A percentile compares a stretch with the other conserved stretches of the same genome.
Conservation (phyloP, 2,329 filamentous ascomycete species). For the Tolypocladium cylindrosporum region DNA sequence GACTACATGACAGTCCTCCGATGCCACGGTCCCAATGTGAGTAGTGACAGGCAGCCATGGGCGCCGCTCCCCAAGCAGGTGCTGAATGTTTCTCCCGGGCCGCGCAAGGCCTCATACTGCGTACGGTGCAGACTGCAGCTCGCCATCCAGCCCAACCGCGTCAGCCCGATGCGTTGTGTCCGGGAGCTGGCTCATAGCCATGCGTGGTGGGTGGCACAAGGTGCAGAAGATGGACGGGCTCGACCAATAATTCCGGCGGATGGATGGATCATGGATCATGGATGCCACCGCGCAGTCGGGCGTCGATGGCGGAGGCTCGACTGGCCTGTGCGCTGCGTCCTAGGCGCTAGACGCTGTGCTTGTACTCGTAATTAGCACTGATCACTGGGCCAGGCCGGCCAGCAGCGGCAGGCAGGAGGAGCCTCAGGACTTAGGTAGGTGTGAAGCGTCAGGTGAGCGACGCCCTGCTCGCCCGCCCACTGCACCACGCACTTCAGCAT, state of each 20-base stretch:
- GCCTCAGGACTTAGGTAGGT: not conserved
- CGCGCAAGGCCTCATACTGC: not conserved
- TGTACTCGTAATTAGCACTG: not conserved
- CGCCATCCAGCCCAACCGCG: not conserved
- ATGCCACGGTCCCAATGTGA: not conserved
- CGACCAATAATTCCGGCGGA: not conserved
- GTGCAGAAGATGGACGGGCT: not conserved
- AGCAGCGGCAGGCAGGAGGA: not conserved
- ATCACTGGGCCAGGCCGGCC: not conserved
- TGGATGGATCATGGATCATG: not conserved
- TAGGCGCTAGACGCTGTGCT: not conserved
- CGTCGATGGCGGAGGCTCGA: not conserved
- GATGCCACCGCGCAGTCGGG: not conserved
- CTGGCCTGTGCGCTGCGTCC: not conserved
- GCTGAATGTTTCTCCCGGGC: not conserved
- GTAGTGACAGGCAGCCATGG: not conserved
- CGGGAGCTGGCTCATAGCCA: not conserved
- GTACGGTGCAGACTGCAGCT: not conserved
- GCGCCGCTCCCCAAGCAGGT: not conserved
- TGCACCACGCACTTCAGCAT: not conserved
- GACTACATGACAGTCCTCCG: not conserved
- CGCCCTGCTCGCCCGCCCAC: not conserved
- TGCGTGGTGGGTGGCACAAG: not conserved
- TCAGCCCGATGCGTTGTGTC: not conserved
- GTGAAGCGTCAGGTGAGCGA: not conserved